Evolutionary conservation across 176 grass and related monocot species (phyloP).

Genomic region (Bonia amplexicaulis): DNA sequence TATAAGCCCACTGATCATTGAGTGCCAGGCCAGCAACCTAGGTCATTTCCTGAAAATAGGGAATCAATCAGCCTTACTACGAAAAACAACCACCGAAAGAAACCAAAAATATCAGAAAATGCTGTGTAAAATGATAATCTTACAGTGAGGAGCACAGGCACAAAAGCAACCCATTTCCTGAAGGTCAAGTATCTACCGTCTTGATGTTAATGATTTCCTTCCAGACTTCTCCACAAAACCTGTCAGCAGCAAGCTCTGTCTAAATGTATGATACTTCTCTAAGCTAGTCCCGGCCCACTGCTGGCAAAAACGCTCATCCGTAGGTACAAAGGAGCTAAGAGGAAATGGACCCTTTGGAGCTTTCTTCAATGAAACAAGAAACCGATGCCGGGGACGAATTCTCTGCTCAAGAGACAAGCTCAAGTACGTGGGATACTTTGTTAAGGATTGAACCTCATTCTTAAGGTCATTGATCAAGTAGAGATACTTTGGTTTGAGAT

Average conservation of each 20-base stretch:
- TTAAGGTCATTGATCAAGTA: conserved; percentile 79
- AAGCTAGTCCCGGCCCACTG: conserved; percentile 90
- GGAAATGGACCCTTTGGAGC: conserved; percentile 95
- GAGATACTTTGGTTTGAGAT: conserved; percentile 81
- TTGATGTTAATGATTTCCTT: conserved; percentile 48
- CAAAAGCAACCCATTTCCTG: conserved; percentile 10
- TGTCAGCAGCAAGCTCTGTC: conserved; percentile 56
- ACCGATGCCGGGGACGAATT: conserved; percentile 81
- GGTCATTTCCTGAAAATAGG: conserved; percentile 36
- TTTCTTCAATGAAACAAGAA: conserved; percentile 90
- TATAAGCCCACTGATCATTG: not conserved
- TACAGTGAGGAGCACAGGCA: conserved; percentile 6
- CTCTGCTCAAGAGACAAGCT: conserved; percentile 92
- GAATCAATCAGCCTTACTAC: conserved; percentile 17
- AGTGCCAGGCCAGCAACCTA: conserved; percentile 13
- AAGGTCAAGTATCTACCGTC: conserved; percentile 19
- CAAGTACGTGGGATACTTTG: conserved; percentile 95
- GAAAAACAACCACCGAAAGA: not conserved
- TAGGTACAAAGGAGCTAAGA: conserved; percentile 79
- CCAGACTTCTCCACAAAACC: conserved; percentile 53
- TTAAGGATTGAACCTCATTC: conserved; percentile 72
- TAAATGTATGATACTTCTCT: conserved; percentile 82
- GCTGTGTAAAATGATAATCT: not conserved
- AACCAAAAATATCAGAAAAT: not conserved
- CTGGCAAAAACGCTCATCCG: conserved; percentile 85